Evolutionary conservation across 495 filamentous ascomycete genomes (phyloP).

Genomic region (Aspergillus taichungensis): DNA sequence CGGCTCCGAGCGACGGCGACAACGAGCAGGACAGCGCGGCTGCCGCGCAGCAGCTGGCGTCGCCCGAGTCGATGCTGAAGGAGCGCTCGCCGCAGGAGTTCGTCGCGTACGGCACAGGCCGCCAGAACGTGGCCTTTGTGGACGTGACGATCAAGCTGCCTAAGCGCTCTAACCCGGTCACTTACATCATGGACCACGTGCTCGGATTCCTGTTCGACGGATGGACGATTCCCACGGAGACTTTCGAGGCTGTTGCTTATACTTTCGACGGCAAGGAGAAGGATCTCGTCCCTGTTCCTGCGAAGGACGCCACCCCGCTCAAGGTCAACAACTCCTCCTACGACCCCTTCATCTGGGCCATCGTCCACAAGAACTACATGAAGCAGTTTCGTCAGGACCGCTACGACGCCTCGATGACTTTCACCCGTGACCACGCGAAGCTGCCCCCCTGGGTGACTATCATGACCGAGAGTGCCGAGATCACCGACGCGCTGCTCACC

Average conservation of each 20-base stretch:
- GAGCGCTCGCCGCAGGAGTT: constrained; percentile 81
- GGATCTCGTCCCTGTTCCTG: constrained; percentile 57
- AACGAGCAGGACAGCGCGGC: constrained; percentile 11
- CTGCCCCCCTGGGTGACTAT: constrained; percentile 88
- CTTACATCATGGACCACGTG: constrained; percentile 55
- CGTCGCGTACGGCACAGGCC: constrained; percentile 81
- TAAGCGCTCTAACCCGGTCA: constrained; percentile 86
- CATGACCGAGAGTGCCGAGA: constrained; percentile 93
- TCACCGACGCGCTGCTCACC: constrained; percentile 81
- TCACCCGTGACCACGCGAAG: constrained; percentile 82
- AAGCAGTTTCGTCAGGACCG: constrained; percentile 80
- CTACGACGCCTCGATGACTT: constrained; percentile 88
- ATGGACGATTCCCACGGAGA: constrained; percentile 57
- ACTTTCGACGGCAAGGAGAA: constrained; percentile 89
- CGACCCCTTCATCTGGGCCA: constrained; percentile 88
- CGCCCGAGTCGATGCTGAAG: constrained; percentile 57
- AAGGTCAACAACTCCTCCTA: constrained; percentile 64
- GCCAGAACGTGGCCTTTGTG: constrained; percentile 86
- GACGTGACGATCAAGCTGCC: constrained; percentile 73
- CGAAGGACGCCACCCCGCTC: constrained; percentile 30
- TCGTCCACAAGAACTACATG: constrained; percentile 95
- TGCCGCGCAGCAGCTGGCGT: constrained; percentile 31
- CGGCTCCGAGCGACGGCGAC: background rate
- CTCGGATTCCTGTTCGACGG: constrained; percentile 74
- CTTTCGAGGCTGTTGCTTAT: constrained; percentile 64